These are phyloP conservation scores for Aspergillus bombycis DNA, from an alignment of 2,329 filamentous ascomycete species.

Conservation along the genomic window DNA sequence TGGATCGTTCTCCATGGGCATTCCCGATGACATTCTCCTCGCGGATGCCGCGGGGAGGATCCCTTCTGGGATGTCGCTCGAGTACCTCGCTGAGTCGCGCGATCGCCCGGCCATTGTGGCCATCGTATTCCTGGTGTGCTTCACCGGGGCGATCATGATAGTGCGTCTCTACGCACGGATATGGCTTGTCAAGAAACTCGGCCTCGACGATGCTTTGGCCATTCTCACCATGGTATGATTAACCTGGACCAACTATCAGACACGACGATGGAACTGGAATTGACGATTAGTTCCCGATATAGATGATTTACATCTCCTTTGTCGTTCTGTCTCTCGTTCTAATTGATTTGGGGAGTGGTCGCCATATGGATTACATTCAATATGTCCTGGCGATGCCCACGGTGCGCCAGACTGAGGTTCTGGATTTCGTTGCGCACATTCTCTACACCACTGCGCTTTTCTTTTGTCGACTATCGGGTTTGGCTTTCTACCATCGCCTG, in stretches of 20 bases:
- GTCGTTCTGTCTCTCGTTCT: constrained; percentile 48
- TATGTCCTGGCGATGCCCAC: constrained; percentile 50
- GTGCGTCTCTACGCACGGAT: constrained; percentile 52
- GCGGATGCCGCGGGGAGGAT: constrained; percentile 32
- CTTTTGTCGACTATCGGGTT: constrained; percentile 55
- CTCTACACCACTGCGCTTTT: constrained; percentile 56
- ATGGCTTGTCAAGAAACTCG: constrained; percentile 47
- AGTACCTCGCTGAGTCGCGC: constrained; percentile 32
- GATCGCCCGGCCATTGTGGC: constrained; percentile 31
- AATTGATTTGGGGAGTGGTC: constrained; percentile 53
- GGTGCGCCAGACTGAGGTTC: constrained; percentile 48
- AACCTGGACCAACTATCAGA: neutral
- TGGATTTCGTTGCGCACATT: constrained; percentile 57
- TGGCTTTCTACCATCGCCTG: constrained; percentile 56
- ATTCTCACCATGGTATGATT: constrained; percentile 49
- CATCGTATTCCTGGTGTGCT: constrained; percentile 33
- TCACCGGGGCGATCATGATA: constrained; percentile 38
- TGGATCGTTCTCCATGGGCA: constrained; percentile 21
- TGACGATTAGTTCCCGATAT: constrained; percentile 3
- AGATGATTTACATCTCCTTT: constrained; percentile 46
- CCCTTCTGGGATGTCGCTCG: constrained; percentile 27
- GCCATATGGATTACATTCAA: constrained; percentile 38
- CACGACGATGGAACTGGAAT: neutral
- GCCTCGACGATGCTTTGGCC: constrained; percentile 54
- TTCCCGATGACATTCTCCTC: constrained; percentile 32